Evolutionary conservation across 768 basidiomycete genomes (phyloP).

Genomic region (Pleurotus cornucopiae): DNA sequence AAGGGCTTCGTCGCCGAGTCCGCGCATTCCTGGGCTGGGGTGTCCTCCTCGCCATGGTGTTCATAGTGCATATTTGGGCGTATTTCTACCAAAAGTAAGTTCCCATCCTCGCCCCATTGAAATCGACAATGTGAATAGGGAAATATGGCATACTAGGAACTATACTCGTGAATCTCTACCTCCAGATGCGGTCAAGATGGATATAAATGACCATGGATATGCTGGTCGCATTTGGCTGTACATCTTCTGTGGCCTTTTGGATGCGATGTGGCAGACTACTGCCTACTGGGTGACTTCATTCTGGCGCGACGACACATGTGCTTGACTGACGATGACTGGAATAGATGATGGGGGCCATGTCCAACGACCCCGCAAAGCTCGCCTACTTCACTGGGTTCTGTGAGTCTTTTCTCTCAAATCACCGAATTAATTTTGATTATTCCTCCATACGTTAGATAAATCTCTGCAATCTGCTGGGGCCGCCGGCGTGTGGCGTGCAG

Average conservation of each 20-base stretch:
- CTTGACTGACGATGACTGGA: not conserved
- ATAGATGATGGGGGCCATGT: constrained; percentile 72
- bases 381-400: constrained; percentile 84
- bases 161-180: constrained; percentile 56
- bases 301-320: not conserved
- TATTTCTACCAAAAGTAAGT: constrained; percentile 67
- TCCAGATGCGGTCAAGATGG: constrained; percentile 40
- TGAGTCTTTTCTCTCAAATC: constrained; percentile 30
- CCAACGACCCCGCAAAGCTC: constrained; percentile 74
- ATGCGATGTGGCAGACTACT: constrained; percentile 82
- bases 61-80: constrained; percentile 71
- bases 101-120: not conserved
- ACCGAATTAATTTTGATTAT: not conserved
- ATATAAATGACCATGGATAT: constrained; percentile 54
- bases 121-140: not conserved
- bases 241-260: constrained; percentile 69
- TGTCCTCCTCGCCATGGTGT: constrained; percentile 60
- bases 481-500: constrained; percentile 68
- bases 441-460: constrained; percentile 41
- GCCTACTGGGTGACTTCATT: constrained; percentile 54
- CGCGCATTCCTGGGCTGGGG: constrained; percentile 71
- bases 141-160: constrained; percentile 25
- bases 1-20: constrained; percentile 49
- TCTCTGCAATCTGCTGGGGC: constrained; percentile 74
- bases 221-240: constrained; percentile 55